phyloP scores from a whole-genome alignment of 2,329 filamentous ascomycete species.

The Trichoderma sp. region DNA sequence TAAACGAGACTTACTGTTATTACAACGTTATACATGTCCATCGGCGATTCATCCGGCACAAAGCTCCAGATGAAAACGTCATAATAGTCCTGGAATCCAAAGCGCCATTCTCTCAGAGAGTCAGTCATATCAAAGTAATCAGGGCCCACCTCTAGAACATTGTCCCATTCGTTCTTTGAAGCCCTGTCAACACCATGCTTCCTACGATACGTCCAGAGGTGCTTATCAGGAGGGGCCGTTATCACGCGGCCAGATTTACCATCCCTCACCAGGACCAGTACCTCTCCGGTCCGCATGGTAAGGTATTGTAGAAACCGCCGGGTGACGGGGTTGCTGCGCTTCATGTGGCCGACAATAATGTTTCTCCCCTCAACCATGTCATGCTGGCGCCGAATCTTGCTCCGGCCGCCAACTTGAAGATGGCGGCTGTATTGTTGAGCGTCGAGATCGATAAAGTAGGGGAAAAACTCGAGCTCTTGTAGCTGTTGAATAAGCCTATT shows the following conservation, averaged over 20 bases:
- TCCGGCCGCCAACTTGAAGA: constrained; percentile 29
- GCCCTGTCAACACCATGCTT: constrained; percentile 34
- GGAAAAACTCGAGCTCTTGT: constrained; percentile 34
- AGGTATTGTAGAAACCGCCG: constrained; percentile 36
- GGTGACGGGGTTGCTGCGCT: constrained; percentile 34
- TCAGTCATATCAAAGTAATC: constrained; percentile 33
- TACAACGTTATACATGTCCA: constrained; percentile 29
- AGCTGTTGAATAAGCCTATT: constrained; percentile 33
- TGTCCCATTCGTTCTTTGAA: constrained; percentile 34
- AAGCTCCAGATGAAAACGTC: constrained; percentile 37
- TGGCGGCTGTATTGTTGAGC: constrained; percentile 28
- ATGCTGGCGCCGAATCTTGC: constrained; percentile 31
- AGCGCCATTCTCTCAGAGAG: constrained; percentile 32
- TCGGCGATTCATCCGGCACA: constrained; percentile 27
- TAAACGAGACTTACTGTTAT: constrained; percentile 23
- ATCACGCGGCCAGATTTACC: constrained; percentile 36
- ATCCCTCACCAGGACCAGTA: constrained; percentile 34
- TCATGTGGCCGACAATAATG: constrained; percentile 35
- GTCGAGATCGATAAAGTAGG: constrained; percentile 34
- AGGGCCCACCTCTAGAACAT: constrained; percentile 31
- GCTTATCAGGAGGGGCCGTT: constrained; percentile 31
- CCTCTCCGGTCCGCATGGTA: constrained; percentile 32
- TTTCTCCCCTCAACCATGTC: constrained; percentile 35
- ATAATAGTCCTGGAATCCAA: constrained; percentile 35
- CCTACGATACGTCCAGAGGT: constrained; percentile 34